A percentile compares a stretch with the other conserved stretches of the same genome.
These are phyloP conservation scores for Xylariaceae sp. DNA, from an alignment of 2,329 filamentous ascomycete species.

Conservation along the genomic window DNA sequence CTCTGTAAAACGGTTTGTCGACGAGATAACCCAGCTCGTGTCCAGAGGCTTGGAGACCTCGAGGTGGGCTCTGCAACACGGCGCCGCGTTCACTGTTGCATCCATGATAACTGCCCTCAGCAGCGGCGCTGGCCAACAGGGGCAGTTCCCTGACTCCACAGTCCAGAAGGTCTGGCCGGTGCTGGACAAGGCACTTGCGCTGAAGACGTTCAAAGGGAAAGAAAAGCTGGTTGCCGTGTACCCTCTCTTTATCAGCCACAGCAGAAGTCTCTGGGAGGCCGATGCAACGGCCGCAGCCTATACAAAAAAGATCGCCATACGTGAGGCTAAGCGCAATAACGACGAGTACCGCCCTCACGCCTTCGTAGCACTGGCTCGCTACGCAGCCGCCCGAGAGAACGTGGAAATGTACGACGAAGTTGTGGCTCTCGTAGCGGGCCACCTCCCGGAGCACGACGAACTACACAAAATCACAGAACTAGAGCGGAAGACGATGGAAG, in stretches of 20 bases:
- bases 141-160: conserved; percentile 54
- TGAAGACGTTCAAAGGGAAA: conserved; percentile 93
- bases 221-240: conserved; percentile 77
- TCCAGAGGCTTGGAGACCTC: conserved; percentile 66
- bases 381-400: conserved; percentile 62
- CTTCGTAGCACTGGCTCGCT: conserved; percentile 65
- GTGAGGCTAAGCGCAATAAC: conserved; percentile 91
- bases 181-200: conserved; percentile 71
- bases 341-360: conserved; percentile 74
- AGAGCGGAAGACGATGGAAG: conserved; percentile 39
- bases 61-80: conserved; percentile 88
- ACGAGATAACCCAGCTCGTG: conserved; percentile 70
- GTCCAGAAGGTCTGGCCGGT: conserved; percentile 71
- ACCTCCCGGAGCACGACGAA: conserved; percentile 51
- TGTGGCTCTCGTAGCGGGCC: conserved; percentile 54
- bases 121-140: conserved; percentile 49
- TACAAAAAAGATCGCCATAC: conserved; percentile 73
- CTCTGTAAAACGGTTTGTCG: conserved; percentile 75
- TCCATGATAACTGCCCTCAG: conserved; percentile 64
- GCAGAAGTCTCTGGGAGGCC: conserved; percentile 50
- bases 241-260: conserved; percentile 67
- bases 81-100: conserved; percentile 73
- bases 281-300: conserved; percentile 51
- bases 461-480: conserved; percentile 37
- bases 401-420: conserved; percentile 66